phyloP scores from a whole-genome alignment of 2,329 filamentous ascomycete species.

The Colletotrichum aenigma region DNA sequence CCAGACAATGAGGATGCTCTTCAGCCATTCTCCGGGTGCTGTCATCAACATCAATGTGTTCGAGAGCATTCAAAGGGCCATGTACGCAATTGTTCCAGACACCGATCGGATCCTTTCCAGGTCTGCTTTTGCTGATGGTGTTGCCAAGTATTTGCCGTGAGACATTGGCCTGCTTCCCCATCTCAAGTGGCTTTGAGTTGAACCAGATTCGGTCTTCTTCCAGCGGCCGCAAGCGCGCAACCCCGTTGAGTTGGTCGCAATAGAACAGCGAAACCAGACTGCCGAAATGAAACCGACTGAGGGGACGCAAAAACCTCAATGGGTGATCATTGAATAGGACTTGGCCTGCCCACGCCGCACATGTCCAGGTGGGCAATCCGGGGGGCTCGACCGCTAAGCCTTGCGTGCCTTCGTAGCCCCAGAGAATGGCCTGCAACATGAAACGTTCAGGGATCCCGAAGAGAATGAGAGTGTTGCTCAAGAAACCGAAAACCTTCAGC shows the following conservation, averaged over 20 bases:
- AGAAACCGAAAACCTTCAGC: background rate
- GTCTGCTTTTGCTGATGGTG: background rate
- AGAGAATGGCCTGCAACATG: background rate
- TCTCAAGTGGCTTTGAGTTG: background rate
- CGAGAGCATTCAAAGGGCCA: background rate
- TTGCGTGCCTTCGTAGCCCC: background rate
- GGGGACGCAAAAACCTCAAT: background rate
- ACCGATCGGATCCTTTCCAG: background rate
- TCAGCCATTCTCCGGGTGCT: background rate
- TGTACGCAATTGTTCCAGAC: background rate
- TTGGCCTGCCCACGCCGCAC: background rate
- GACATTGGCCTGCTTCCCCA: background rate
- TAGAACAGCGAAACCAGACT: background rate
- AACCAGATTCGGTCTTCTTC: background rate
- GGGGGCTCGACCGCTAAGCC: rapidly evolving
- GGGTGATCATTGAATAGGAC: background rate
- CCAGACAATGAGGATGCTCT: background rate
- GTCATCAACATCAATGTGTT: background rate
- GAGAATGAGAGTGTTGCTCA: background rate
- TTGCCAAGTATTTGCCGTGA: background rate
- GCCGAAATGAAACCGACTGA: background rate
- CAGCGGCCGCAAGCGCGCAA: background rate
- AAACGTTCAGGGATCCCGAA: background rate
- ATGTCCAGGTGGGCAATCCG: background rate
- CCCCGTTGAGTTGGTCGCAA: background rate